A percentile compares a stretch with the other conserved stretches of the same genome.
These are phyloP conservation scores for Pilatotrama ljubarskyi DNA, from an alignment of 768 basidiomycete genomes.

Conservation along the genomic window DNA sequence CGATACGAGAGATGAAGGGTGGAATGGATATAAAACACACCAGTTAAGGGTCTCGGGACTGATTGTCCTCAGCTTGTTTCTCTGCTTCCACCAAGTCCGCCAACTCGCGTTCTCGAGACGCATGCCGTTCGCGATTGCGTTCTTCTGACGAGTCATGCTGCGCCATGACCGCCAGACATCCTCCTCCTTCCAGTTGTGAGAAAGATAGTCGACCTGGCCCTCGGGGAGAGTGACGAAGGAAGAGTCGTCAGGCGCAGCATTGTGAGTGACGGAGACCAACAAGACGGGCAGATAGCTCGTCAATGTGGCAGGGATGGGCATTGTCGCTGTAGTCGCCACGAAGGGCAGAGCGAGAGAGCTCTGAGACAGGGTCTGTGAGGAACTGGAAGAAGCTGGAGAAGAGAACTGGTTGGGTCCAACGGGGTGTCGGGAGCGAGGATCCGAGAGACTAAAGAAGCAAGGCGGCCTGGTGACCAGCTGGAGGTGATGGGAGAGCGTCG, in stretches of 20 bases:
- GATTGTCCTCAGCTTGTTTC: constrained; percentile 93
- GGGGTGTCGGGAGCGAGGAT: constrained; percentile 12
- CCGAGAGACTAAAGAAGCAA: constrained; percentile 4
- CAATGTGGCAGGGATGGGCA: constrained; percentile 30
- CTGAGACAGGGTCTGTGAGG: not conserved
- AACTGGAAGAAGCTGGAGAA: not conserved
- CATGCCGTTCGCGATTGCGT: constrained; percentile 93
- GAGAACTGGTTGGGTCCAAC: constrained; percentile 2
- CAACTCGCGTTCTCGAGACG: constrained; percentile 97
- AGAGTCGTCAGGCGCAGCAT: constrained; percentile 67
- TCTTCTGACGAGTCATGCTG: constrained; percentile 97
- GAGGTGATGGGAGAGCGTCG: not conserved
- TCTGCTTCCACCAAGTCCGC: constrained; percentile 99
- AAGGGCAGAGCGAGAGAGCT: not conserved
- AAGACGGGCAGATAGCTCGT: constrained; percentile 67
- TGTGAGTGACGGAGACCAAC: constrained; percentile 61
- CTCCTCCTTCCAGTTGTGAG: constrained; percentile 96
- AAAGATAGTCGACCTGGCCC: constrained; percentile 98
- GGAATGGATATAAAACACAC: constrained; percentile 46
- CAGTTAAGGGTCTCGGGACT: constrained; percentile 98
- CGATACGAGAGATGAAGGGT: constrained; percentile 22
- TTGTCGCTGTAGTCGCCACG: constrained; percentile 13
- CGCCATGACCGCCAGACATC: constrained; percentile 99
- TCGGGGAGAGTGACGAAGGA: constrained; percentile 81
- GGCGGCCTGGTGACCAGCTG: constrained; percentile 7